A percentile compares a stretch with the other conserved stretches of the same genome.
phyloP scores from a whole-genome alignment of 495 filamentous ascomycete species.

The Podospora bellae-mahoneyi region DNA sequence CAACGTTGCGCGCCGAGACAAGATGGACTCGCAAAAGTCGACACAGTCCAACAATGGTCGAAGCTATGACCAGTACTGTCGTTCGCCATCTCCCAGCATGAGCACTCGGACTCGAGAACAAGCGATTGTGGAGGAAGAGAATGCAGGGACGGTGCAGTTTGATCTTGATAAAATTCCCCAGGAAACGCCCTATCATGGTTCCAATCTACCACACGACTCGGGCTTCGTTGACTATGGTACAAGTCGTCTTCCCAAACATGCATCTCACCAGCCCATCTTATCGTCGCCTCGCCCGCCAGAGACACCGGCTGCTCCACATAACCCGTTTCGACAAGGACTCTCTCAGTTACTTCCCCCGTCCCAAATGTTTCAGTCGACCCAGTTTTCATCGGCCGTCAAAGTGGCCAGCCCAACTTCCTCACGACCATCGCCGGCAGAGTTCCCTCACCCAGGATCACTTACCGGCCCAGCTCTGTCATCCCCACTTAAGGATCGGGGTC shows the following conservation, averaged over 20 bases:
- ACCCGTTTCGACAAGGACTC: constrained; percentile 39
- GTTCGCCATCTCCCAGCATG: constrained; percentile 15
- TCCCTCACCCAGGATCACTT: constrained; percentile 36
- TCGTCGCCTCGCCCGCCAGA: constrained; percentile 32
- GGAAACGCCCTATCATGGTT: constrained; percentile 15
- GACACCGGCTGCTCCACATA: constrained; percentile 40
- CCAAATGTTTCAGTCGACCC: constrained; percentile 46
- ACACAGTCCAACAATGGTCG: constrained; percentile 46
- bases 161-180: constrained; percentile 17
- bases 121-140: constrained; percentile 32
- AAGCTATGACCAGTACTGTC: constrained; percentile 40
- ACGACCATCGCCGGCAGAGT: constrained; percentile 44
- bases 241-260: constrained; percentile 9
- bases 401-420: constrained; percentile 48
- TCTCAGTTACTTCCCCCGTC: constrained; percentile 40
- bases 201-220: constrained; percentile 21
- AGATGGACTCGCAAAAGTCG: constrained; percentile 34
- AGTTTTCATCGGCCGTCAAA: constrained; percentile 43
- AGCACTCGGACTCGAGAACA: neutral
- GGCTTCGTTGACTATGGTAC: constrained; percentile 26
- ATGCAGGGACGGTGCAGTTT: constrained; percentile 39
- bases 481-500: constrained; percentile 41
- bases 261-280: constrained; percentile 17
- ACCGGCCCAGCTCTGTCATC: constrained; percentile 41
- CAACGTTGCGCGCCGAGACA: constrained; percentile 10